Evolutionary conservation across 768 basidiomycete genomes (phyloP).

Genomic region (Leccinellum rugosiceps): DNA sequence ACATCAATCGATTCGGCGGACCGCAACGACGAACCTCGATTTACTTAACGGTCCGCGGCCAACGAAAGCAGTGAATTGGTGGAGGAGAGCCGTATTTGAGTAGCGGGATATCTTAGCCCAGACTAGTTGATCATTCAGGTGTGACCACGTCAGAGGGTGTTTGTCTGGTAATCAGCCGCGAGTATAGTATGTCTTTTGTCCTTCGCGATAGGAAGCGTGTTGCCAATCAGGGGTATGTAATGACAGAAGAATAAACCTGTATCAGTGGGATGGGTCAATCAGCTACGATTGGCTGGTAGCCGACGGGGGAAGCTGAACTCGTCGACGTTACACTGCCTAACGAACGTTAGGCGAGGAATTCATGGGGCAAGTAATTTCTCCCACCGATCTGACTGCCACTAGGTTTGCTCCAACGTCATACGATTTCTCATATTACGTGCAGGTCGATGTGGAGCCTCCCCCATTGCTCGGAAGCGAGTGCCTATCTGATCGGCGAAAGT

Average conservation of each 20-base stretch:
- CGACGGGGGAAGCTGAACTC: neutral
- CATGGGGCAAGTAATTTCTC: neutral
- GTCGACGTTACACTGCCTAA: neutral
- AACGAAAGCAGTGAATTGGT: neutral
- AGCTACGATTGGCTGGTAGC: too few relatives aligned
- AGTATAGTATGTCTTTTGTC: neutral
- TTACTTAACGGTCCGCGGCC: neutral
- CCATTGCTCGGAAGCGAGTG: neutral
- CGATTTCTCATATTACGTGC: neutral
- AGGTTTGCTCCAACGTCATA: neutral
- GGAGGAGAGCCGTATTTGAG: neutral
- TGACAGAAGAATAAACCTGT: neutral
- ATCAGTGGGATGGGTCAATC: too few relatives aligned
- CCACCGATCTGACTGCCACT: neutral
- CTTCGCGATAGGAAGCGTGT: neutral
- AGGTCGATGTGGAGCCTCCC: too few relatives aligned
- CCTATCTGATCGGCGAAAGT: neutral
- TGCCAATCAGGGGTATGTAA: neutral
- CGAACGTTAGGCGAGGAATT: neutral
- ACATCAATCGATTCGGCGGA: neutral
- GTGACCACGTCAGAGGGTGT: neutral
- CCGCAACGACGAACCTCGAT: neutral
- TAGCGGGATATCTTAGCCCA: neutral
- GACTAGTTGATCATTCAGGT: neutral
- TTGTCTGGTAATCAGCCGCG: neutral